These are phyloP conservation scores for Quercus dentata DNA, from an alignment of 306 rosid genomes.

Conservation along the genomic window DNA sequence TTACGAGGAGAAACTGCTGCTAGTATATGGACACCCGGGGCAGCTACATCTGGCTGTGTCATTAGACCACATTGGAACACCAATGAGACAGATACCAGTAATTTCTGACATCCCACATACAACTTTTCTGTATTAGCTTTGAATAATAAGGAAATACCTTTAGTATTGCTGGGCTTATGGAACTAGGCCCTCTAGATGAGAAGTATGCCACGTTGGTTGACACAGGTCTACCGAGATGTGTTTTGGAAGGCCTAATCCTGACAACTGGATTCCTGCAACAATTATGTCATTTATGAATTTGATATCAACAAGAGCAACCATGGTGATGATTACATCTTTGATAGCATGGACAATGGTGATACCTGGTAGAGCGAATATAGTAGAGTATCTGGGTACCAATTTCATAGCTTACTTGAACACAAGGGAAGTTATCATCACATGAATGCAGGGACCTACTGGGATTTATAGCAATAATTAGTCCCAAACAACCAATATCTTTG, in stretches of 20 bases:
- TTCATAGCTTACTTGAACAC: constrained; percentile 38
- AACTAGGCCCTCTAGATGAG: constrained; percentile 57
- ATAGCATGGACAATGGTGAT: not conserved
- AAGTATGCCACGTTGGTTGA: constrained; percentile 37
- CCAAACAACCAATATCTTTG: constrained; percentile 34
- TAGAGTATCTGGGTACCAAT: constrained; percentile 34
- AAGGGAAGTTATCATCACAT: constrained; percentile 29
- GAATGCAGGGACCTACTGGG: constrained; percentile 11
- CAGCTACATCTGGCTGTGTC: constrained; percentile 52
- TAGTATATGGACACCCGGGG: constrained; percentile 47
- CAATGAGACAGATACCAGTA: not conserved
- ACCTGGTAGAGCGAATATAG: constrained; percentile 46
- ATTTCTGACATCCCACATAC: not conserved
- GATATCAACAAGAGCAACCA: not conserved
- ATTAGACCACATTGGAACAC: not conserved
- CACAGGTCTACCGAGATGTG: constrained; percentile 39
- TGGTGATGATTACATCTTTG: not conserved
- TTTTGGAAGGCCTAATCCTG: constrained; percentile 32
- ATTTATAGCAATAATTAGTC: constrained; percentile 25
- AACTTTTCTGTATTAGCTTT: not conserved
- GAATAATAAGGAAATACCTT: constrained; percentile 27
- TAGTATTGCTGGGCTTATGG: constrained; percentile 40
- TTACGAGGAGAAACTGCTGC: constrained; percentile 26
- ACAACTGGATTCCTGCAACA: constrained; percentile 34
- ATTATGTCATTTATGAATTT: not conserved